A percentile compares a stretch with the other conserved stretches of the same genome.
phyloP scores from a whole-genome alignment of 768 basidiomycete genomes.

The Trametes sanguinea region DNA sequence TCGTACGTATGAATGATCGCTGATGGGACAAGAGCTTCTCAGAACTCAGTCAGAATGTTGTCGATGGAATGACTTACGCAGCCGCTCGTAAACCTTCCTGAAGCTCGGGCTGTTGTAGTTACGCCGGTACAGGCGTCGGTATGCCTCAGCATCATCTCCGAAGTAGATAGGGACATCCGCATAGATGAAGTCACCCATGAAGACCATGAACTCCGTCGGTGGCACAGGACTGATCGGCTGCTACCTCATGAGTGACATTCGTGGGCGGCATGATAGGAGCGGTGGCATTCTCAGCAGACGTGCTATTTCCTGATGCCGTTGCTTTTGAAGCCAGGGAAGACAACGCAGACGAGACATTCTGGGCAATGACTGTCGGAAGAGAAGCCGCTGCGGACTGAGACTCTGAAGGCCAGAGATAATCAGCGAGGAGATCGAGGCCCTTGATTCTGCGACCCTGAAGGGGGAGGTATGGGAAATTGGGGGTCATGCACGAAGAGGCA shows the following conservation, averaged over 20 bases:
- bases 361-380: background rate
- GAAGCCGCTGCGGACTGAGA: background rate
- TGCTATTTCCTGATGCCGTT: background rate
- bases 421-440: conserved; percentile 65
- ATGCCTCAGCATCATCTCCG: conserved; percentile 59
- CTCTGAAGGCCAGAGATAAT: conserved; percentile 46
- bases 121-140: conserved; percentile 65
- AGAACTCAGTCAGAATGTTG: background rate
- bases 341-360: background rate
- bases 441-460: conserved; percentile 52
- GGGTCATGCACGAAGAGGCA: conserved; percentile 63
- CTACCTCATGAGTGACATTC: background rate
- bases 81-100: conserved; percentile 63
- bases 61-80: conserved; percentile 51
- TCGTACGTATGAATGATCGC: conserved; percentile 72
- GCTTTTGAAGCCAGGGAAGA: conserved; percentile 3
- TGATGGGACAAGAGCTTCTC: conserved; percentile 29
- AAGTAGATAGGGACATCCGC: conserved; percentile 68
- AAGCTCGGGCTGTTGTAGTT: conserved; percentile 67
- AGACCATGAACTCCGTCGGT: conserved; percentile 60
- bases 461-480: conserved; percentile 75
- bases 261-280: background rate
- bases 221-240: conserved; percentile 16
- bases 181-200: conserved; percentile 78
- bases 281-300: conserved; percentile 8